Evolutionary conservation across 1,139 yeast species (phyloP).

Genomic region (Taphrina wiesneri): DNA sequence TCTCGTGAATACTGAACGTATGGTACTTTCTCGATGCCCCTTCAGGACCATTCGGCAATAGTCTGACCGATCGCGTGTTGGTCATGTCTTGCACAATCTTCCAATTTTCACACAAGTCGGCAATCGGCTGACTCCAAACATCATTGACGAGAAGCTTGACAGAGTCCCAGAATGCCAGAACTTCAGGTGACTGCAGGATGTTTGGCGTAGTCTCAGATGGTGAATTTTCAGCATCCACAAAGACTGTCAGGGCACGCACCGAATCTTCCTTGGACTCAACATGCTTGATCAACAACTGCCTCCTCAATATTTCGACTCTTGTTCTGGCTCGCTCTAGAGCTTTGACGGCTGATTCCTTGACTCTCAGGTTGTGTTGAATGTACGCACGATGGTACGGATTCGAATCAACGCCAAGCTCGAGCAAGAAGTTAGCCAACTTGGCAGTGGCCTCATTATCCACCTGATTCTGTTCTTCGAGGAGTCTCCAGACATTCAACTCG

Average conservation of each 20-base stretch:
- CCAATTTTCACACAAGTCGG: conserved; percentile 32
- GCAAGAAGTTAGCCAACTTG: conserved; percentile 48
- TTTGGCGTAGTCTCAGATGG: conserved; percentile 7
- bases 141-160: conserved; percentile 53
- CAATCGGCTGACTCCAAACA: conserved; percentile 40
- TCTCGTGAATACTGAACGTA: conserved; percentile 16
- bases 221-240: conserved; percentile 1
- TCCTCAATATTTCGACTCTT: conserved; percentile 37
- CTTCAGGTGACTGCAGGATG: conserved; percentile 35
- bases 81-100: conserved; percentile 13
- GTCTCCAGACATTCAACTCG: conserved; percentile 63
- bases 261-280: background rate
- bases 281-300: conserved; percentile 32
- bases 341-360: conserved; percentile 47
- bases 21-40: conserved; percentile 26
- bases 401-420: conserved; percentile 60
- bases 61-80: conserved; percentile 40
- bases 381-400: conserved; percentile 59
- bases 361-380: conserved; percentile 58
- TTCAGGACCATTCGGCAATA: conserved; percentile 31
- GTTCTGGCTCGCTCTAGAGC: conserved; percentile 46
- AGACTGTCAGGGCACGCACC: background rate
- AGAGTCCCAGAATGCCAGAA: conserved; percentile 58
- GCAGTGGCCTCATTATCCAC: conserved; percentile 46
- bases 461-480: conserved; percentile 50